A percentile compares a stretch with the other conserved stretches of the same genome.
Conservation (phyloP, 2,329 filamentous ascomycete genomes). For the Exophiala spinifera region DNA sequence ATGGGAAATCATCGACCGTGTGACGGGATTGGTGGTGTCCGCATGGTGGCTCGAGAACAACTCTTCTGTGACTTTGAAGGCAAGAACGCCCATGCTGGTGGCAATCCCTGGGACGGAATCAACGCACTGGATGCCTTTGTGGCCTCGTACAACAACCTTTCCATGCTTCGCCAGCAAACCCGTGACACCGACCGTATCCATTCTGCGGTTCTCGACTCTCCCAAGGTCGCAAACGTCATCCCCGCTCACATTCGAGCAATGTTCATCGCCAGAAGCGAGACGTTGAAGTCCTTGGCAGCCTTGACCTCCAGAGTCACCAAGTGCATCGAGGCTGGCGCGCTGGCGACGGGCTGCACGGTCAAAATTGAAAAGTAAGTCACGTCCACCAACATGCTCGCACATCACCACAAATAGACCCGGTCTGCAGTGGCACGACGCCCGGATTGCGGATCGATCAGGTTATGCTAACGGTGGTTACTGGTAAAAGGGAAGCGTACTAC, state of each 20-base stretch:
- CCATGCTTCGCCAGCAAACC: constrained; percentile 56
- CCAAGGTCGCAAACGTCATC: constrained; percentile 56
- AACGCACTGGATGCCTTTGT: constrained; percentile 60
- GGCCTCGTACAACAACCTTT: constrained; percentile 45
- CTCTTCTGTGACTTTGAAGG: constrained; percentile 45
- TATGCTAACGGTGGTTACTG: constrained; percentile 28
- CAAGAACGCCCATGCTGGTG: constrained; percentile 55
- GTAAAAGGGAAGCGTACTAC: not conserved
- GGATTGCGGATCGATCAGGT: constrained; percentile 48
- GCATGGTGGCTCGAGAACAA: constrained; percentile 36
- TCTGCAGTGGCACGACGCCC: constrained; percentile 36
- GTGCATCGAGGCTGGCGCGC: constrained; percentile 37
- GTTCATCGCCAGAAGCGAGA: constrained; percentile 48
- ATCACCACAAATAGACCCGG: too few relatives aligned
- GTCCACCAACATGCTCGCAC: too few relatives aligned
- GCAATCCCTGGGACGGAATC: constrained; percentile 57
- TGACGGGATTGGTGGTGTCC: constrained; percentile 13
- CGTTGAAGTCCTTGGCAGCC: constrained; percentile 38
- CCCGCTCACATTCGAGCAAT: constrained; percentile 49
- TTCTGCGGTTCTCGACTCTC: constrained; percentile 54
- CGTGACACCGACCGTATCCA: constrained; percentile 53
- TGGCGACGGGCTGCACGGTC: constrained; percentile 37
- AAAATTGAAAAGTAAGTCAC: constrained; percentile 24
- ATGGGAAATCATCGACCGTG: constrained; percentile 7
- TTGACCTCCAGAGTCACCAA: constrained; percentile 33